Base-by-base conservation (phyloP, 2,329 filamentous ascomycete species). In the Penicillium hesseltinei region DNA sequence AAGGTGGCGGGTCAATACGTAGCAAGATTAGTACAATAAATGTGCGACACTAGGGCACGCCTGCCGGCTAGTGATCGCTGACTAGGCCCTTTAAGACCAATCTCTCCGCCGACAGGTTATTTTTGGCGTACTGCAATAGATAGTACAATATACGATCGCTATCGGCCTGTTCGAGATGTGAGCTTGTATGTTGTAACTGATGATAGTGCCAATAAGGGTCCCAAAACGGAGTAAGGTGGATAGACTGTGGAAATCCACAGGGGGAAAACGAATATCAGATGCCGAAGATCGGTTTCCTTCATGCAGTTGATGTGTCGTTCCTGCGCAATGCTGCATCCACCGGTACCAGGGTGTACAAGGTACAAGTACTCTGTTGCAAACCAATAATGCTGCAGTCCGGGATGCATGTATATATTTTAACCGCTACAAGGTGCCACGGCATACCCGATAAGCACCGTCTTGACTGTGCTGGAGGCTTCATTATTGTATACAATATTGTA, bases 1-100 rank as follows among this genome's bases (percentile, higher is more conserved):
- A 54, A 54, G 19, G 51, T 56, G 57, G 55, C 55, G 50, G 44
- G 49, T 51, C 54, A 57, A 53, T 54, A 57, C 59, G 8, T 27
- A n/a, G 42, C 21, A 19, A 40, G 48, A 44, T 51, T 21, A 46
- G 31, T 54, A 54, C 56, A 62, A 60, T 66, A 61, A 64, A 63
- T 60, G 55, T 66, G 63, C 51, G 53, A 66, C 63, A 62, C 62
- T 63, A 66, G 63, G 51, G 27, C 45, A 36, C 59, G 58, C 53
- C 59, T 50, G 38, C 56, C 50, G 51, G 54, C 53, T 42, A 62
- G 55, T 60, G 62, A 63, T 63, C 61, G 58, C 35, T 55, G 55
- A 61, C 61, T 61, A 65, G 57, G 51, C 54, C 54, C 50, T 44
- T 57, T 42, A 45, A 57, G 53, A 31, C 15, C 21, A 25, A 40